phyloP scores from a whole-genome alignment of 2,329 filamentous ascomycete species.

The Pseudocercospora cruenta region DNA sequence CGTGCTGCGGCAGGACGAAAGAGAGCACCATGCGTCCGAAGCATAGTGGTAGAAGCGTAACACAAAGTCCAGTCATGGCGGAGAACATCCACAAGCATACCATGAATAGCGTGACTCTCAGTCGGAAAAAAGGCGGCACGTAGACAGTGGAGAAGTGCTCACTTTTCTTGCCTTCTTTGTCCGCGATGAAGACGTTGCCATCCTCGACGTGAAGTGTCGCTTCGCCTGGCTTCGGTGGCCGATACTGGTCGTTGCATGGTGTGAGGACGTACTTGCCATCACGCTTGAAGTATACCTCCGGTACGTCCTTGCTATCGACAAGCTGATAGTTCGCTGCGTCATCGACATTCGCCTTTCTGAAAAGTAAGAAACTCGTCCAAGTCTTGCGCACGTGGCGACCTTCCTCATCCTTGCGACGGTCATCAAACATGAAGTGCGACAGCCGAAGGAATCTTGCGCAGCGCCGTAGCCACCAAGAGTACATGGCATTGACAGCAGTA shows the following conservation, averaged over 20 bases:
- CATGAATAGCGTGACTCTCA: slow-evolving; percentile 83
- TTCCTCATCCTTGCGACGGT: slow-evolving; percentile 80
- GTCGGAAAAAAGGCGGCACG: slow-evolving; percentile 83
- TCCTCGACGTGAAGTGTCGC: slow-evolving; percentile 82
- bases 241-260: slow-evolving; percentile 93
- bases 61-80: slow-evolving; percentile 79
- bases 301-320: not conserved
- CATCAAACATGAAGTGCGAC: slow-evolving; percentile 91
- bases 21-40: slow-evolving; percentile 81
- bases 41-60: slow-evolving; percentile 83
- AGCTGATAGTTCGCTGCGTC: slow-evolving; percentile 1
- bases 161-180: slow-evolving; percentile 41
- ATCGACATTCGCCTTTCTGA: slow-evolving; percentile 22
- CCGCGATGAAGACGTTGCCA: slow-evolving; percentile 46
- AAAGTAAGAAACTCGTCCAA: slow-evolving; percentile 35
- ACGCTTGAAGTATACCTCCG: slow-evolving; percentile 59
- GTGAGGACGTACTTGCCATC: slow-evolving; percentile 86
- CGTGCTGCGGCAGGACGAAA: slow-evolving; percentile 68
- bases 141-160: slow-evolving; percentile 58
- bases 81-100: slow-evolving; percentile 92
- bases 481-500: slow-evolving; percentile 80
- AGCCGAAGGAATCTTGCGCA: slow-evolving; percentile 80
- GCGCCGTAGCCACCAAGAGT: slow-evolving; percentile 92
- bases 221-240: slow-evolving; percentile 79
- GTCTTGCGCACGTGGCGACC: slow-evolving; percentile 52